Percentiles rank a stretch among this genome's conserved stretches.
These are phyloP conservation scores for Albizia julibrissin DNA, from an alignment of 306 rosid genomes.

Conservation along the genomic window DNA sequence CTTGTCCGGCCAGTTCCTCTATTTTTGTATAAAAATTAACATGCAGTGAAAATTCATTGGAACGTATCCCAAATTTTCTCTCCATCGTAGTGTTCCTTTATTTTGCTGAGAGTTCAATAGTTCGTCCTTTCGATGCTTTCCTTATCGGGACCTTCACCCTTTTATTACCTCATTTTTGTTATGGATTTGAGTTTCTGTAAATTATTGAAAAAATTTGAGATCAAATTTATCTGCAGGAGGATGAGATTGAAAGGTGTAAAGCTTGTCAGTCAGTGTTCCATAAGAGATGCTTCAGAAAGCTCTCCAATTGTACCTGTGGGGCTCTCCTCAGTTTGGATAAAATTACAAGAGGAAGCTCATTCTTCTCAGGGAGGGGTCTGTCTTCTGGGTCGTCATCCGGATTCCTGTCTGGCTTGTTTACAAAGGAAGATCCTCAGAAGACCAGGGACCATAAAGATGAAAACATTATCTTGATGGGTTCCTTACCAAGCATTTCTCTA, in stretches of 20 bases:
- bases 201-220: slow-evolving; percentile 29
- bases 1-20: slow-evolving; percentile 6
- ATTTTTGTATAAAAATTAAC: too few relatives aligned
- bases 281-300: slow-evolving; percentile 73
- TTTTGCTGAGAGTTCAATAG: neutral
- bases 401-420: slow-evolving; percentile 70
- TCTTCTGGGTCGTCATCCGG: slow-evolving; percentile 51
- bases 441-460: slow-evolving; percentile 55
- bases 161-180: neutral
- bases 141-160: neutral
- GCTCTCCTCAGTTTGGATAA: slow-evolving; percentile 49
- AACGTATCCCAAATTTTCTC: neutral
- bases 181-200: slow-evolving; percentile 9
- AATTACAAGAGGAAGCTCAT: slow-evolving; percentile 46
- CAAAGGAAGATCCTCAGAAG: slow-evolving; percentile 50
- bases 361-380: slow-evolving; percentile 57
- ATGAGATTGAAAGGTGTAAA: slow-evolving; percentile 65
- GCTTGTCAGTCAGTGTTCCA: slow-evolving; percentile 79
- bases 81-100: neutral
- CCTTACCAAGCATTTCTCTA: slow-evolving; percentile 69
- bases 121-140: slow-evolving; percentile 3
- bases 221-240: slow-evolving; percentile 66
- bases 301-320: slow-evolving; percentile 70
- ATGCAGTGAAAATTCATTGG: neutral
- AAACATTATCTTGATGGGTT: slow-evolving; percentile 82